A percentile compares a stretch with the other conserved stretches of the same genome.
Evolutionary conservation across 495 filamentous ascomycete genomes (phyloP).

Genomic region (Saxispiralis lemnorum): DNA sequence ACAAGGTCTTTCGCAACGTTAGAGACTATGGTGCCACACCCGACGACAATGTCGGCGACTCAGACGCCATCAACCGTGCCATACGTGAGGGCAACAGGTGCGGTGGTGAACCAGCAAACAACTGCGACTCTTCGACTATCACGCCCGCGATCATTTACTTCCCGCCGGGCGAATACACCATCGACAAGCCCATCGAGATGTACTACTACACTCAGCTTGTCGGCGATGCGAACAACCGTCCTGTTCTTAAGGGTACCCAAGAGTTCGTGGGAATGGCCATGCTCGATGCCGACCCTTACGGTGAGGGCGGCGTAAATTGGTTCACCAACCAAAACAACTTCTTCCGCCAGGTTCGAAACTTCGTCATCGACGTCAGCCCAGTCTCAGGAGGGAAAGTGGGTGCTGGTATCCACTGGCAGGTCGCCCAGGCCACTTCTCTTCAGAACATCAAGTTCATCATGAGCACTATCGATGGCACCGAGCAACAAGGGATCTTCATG

Average conservation of each 20-base stretch:
- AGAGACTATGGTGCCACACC: constrained; percentile 32
- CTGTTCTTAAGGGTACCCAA: constrained; percentile 58
- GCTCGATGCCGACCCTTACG: constrained; percentile 80
- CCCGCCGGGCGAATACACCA: constrained; percentile 42
- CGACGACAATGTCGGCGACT: constrained; percentile 32
- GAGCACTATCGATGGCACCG: constrained; percentile 15
- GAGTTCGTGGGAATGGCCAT: constrained; percentile 70
- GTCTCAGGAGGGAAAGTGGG: constrained; percentile 41
- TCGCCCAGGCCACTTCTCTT: constrained; percentile 75
- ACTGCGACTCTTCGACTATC: constrained; percentile 33
- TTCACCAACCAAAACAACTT: constrained; percentile 98
- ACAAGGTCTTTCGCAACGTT: constrained; percentile 30
- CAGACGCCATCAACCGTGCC: constrained; percentile 34
- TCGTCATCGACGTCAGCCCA: constrained; percentile 67
- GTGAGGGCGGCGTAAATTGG: constrained; percentile 43
- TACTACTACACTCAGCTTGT: constrained; percentile 50
- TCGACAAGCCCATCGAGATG: constrained; percentile 40
- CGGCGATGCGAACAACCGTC: constrained; percentile 48
- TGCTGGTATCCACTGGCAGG: constrained; percentile 88
- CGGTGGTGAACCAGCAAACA: constrained; percentile 16
- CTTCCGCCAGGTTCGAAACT: constrained; percentile 89
- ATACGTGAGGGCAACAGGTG: constrained; percentile 33
- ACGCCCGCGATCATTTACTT: constrained; percentile 37
- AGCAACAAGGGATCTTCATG: constrained; percentile 45
- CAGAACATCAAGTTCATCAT: constrained; percentile 37